A percentile compares a stretch with the other conserved stretches of the same genome.
phyloP scores from a whole-genome alignment of 2,329 filamentous ascomycete species.

The Clathrospora elynae region DNA sequence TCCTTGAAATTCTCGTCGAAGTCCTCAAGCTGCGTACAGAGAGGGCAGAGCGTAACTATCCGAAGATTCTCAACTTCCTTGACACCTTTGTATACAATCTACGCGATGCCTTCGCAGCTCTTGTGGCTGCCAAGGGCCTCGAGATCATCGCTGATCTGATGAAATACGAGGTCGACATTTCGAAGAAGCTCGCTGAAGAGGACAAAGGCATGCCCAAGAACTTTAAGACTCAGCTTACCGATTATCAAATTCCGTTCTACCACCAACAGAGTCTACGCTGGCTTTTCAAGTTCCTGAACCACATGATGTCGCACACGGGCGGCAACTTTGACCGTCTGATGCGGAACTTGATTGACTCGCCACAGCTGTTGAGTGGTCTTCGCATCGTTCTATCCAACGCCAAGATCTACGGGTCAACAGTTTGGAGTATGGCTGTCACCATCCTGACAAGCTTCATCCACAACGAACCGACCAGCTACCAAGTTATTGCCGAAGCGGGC shows the following conservation, averaged over 20 bases:
- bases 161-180: constrained; percentile 74
- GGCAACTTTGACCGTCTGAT: constrained; percentile 88
- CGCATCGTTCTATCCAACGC: constrained; percentile 82
- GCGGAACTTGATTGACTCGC: constrained; percentile 92
- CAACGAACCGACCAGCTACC: constrained; percentile 97
- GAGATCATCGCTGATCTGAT: constrained; percentile 90
- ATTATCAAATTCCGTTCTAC: constrained; percentile 92
- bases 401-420: constrained; percentile 81
- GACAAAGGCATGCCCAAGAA: constrained; percentile 73
- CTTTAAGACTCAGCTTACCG: constrained; percentile 80
- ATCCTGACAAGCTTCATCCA: constrained; percentile 97
- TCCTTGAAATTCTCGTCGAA: constrained; percentile 89
- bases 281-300: constrained; percentile 93
- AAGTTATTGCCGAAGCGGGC: constrained; percentile 91
- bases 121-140: constrained; percentile 82
- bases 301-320: constrained; percentile 83
- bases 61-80: constrained; percentile 82
- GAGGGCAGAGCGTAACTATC: constrained; percentile 81
- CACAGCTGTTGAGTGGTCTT: constrained; percentile 78
- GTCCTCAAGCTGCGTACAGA: constrained; percentile 81
- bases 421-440: constrained; percentile 93
- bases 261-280: constrained; percentile 93
- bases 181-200: constrained; percentile 67
- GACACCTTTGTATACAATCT: constrained; percentile 87
- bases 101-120: constrained; percentile 79